phyloP scores from a whole-genome alignment of 352 stramenopile species.

The Phytophthora hibernalis region DNA sequence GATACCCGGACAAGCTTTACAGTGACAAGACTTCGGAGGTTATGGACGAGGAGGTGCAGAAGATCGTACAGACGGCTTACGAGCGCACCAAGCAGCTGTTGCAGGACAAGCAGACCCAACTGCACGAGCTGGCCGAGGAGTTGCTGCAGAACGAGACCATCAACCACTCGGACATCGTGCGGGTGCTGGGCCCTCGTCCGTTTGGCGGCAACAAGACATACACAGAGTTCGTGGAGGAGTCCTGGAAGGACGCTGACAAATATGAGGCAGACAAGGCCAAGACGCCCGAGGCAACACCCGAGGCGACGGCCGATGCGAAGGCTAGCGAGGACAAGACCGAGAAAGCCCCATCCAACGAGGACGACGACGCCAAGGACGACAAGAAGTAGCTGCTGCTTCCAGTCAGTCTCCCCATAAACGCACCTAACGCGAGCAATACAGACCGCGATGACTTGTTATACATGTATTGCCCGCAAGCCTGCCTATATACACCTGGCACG shows the following conservation, averaged over 20 bases:
- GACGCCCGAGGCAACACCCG: constrained; percentile 28
- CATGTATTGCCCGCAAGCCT: constrained; percentile 39
- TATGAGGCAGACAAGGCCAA: constrained; percentile 77
- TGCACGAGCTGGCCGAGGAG: constrained; percentile 95
- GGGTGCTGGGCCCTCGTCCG: constrained; percentile 94
- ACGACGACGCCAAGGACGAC: constrained; percentile 14
- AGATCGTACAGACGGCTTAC: constrained; percentile 98
- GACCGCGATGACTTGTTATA: constrained; percentile 32
- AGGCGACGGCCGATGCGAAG: constrained; percentile 25
- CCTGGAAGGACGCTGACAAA: constrained; percentile 85
- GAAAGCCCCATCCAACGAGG: constrained; percentile 11
- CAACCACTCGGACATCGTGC: constrained; percentile 97
- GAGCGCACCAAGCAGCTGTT: constrained; percentile 95
- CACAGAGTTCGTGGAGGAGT: constrained; percentile 95
- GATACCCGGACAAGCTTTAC: constrained; percentile 95
- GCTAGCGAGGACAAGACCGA: constrained; percentile 24
- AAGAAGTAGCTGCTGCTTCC: constrained; percentile 37
- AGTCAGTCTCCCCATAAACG: constrained; percentile 31
- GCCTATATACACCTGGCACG: constrained; percentile 34
- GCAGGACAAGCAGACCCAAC: constrained; percentile 92
- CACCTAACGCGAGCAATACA: constrained; percentile 8
- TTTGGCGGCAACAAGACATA: constrained; percentile 96
- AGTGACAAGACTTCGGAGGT: constrained; percentile 96
- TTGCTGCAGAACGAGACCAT: constrained; percentile 99
- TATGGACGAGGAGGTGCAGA: constrained; percentile 99